Evolutionary conservation across 148 eudicot species (phyloP).

Genomic region (Amaranthus palmeri): DNA sequence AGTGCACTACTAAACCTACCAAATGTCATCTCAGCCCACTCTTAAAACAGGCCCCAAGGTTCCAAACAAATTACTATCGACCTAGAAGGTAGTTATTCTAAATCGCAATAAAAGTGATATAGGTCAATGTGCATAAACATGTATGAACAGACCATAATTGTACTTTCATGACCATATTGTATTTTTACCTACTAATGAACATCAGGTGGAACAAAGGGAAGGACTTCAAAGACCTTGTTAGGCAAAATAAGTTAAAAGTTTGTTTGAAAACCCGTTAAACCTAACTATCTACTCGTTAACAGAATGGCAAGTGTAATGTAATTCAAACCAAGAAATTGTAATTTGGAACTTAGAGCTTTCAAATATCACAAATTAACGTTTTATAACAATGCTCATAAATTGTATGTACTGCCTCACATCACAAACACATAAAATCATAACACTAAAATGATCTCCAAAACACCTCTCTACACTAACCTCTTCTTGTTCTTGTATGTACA

Average conservation of each 20-base stretch:
- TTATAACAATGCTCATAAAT: background rate
- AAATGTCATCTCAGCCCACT: background rate
- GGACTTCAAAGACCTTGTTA: too few relatives aligned
- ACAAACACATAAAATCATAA: background rate
- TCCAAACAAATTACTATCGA: background rate
- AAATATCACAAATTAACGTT: background rate
- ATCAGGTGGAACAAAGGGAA: background rate
- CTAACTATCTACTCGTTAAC: background rate
- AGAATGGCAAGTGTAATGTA: background rate
- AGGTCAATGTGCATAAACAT: too few relatives aligned
- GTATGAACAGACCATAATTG: background rate
- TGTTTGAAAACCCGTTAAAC: background rate
- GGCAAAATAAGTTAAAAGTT: background rate
- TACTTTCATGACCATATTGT: background rate
- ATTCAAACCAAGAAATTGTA: slow-evolving; percentile 1
- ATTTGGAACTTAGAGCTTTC: background rate
- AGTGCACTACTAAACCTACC: background rate
- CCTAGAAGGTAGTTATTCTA: background rate
- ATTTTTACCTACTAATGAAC: background rate
- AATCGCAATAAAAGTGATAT: too few relatives aligned
- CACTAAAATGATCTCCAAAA: slow-evolving; percentile 4
- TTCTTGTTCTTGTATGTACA: slow-evolving; percentile 30
- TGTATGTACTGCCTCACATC: slow-evolving; percentile 9
- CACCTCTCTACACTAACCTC: slow-evolving; percentile 25
- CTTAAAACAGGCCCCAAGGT: background rate